A percentile compares a stretch with the other conserved stretches of the same genome.
Conservation (phyloP, 495 filamentous ascomycete species). For the Alectoria sarmentosa region DNA sequence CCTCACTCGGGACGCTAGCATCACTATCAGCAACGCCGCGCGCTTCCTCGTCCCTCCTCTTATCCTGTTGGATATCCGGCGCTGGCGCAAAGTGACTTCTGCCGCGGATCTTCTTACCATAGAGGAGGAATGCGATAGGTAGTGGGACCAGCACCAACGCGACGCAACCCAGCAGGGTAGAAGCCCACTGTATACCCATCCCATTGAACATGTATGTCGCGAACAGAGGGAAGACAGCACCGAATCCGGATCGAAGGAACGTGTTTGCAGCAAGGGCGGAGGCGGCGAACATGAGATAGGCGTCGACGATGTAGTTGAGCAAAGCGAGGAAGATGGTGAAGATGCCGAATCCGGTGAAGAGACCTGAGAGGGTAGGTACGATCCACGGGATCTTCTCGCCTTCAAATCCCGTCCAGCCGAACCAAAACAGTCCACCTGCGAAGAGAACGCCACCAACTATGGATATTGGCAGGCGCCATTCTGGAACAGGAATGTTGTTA, state of each 20-base stretch:
- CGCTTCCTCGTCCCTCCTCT: slow-evolving; percentile 9
- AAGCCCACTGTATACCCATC: slow-evolving; percentile 33
- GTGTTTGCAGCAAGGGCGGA: slow-evolving; percentile 64
- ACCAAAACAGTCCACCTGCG: slow-evolving; percentile 57
- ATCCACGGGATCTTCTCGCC: slow-evolving; percentile 36
- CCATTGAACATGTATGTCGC: slow-evolving; percentile 32
- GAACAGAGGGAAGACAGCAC: slow-evolving; percentile 46
- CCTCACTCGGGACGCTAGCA: neutral
- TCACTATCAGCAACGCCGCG: slow-evolving; percentile 3
- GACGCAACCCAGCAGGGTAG: slow-evolving; percentile 32
- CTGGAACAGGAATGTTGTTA: slow-evolving; percentile 47
- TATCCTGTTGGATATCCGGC: neutral
- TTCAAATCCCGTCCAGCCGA: slow-evolving; percentile 51
- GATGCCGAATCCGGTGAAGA: slow-evolving; percentile 48
- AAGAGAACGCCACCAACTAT: slow-evolving; percentile 49
- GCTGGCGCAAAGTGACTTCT: slow-evolving; percentile 34
- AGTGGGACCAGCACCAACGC: slow-evolving; percentile 30
- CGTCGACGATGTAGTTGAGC: slow-evolving; percentile 59
- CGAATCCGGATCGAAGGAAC: slow-evolving; percentile 54
- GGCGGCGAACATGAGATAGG: slow-evolving; percentile 53
- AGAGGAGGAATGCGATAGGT: slow-evolving; percentile 30
- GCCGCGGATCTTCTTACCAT: slow-evolving; percentile 32
- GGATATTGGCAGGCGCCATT: slow-evolving; percentile 52
- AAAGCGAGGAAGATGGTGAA: slow-evolving; percentile 52
- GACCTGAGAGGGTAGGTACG: slow-evolving; percentile 43